Evolutionary conservation across 768 basidiomycete genomes (phyloP).

Genomic region (Psilocybe subaeruginosa): DNA sequence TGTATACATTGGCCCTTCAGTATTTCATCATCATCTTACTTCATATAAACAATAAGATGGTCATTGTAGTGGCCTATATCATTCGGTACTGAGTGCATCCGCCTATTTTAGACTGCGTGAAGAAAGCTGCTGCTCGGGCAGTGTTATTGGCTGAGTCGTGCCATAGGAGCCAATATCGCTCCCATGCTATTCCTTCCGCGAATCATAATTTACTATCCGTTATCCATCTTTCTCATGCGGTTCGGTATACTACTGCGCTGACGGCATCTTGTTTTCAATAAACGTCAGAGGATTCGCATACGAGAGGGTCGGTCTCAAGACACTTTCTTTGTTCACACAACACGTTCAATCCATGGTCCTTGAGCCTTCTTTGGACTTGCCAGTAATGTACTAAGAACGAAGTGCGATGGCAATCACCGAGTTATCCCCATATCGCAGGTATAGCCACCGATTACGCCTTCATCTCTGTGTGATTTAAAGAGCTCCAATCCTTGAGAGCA

Average conservation of each 20-base stretch:
- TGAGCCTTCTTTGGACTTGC: background rate
- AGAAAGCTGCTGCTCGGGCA: background rate
- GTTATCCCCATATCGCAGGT: background rate
- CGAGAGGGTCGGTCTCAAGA: too few species aligned
- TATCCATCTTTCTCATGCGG: background rate
- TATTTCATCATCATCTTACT: too few species aligned
- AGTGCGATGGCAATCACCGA: conserved; percentile 1
- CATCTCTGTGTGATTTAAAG: background rate
- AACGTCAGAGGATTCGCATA: background rate
- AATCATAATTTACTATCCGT: background rate
- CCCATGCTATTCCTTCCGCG: conserved; percentile 2
- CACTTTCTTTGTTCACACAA: too few species aligned
- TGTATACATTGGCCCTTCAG: too few species aligned
- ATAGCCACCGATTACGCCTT: conserved; percentile 4
- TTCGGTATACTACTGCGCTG: background rate
- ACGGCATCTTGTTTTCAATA: background rate
- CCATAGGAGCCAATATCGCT: background rate
- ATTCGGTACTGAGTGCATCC: too few species aligned
- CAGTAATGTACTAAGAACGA: background rate
- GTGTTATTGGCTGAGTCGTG: background rate
- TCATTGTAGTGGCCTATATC: too few species aligned
- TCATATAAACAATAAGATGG: too few species aligned
- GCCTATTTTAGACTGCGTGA: background rate
- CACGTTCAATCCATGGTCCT: background rate
- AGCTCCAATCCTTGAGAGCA: background rate